Evolutionary conservation across 306 rosid genomes (phyloP).

Genomic region (Abrus precatorius): DNA sequence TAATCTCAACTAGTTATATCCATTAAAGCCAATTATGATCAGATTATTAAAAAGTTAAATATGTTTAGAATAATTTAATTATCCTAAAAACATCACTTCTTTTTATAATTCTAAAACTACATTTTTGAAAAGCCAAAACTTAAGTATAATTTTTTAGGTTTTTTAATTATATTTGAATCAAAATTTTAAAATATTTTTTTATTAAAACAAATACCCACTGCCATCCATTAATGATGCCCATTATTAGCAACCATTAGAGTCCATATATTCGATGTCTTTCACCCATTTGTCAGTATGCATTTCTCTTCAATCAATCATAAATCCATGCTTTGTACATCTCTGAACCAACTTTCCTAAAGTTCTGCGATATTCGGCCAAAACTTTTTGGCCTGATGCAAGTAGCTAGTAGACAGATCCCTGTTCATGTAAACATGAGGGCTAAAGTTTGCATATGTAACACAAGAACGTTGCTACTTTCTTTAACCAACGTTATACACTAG

Average conservation of each 20-base stretch:
- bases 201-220: not conserved
- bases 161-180: too few relatives aligned
- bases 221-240: not conserved
- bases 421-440: constrained; percentile 7
- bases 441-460: not conserved
- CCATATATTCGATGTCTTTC: not conserved
- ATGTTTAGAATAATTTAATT: not conserved
- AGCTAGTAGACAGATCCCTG: not conserved
- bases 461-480: not conserved
- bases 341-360: not conserved
- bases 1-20: not conserved
- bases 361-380: not conserved
- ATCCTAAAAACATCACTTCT: not conserved
- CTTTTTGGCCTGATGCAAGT: constrained; percentile 22
- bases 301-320: not conserved
- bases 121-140: too few relatives aligned
- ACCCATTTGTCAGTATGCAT: not conserved
- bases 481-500: not conserved
- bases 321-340: not conserved
- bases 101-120: not conserved
- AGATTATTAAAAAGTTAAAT: not conserved
- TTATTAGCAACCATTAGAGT: constrained; percentile 19
- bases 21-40: not conserved
- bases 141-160: too few relatives aligned
- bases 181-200: too few relatives aligned